phyloP scores from a whole-genome alignment of 495 filamentous ascomycete species.

The Xylaria curta region DNA sequence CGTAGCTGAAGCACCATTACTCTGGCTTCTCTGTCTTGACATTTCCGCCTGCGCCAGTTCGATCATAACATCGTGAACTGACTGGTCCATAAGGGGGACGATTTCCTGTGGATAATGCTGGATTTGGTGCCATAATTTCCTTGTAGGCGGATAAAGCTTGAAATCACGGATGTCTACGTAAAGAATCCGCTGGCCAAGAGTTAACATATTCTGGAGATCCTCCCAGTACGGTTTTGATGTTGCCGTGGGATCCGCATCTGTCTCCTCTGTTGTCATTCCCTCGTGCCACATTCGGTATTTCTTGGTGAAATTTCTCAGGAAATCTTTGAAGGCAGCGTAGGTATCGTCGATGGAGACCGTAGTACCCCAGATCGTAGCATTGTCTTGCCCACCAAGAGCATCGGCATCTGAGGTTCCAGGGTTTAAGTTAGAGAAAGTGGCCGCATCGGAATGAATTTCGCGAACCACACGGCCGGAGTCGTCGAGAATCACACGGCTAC shows the following conservation, averaged over 20 bases:
- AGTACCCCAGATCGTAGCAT: slow-evolving; percentile 93
- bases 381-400: slow-evolving; percentile 77
- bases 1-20: slow-evolving; percentile 52
- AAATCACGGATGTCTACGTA: slow-evolving; percentile 91
- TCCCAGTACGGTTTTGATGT: slow-evolving; percentile 80
- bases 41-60: slow-evolving; percentile 85
- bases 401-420: slow-evolving; percentile 92
- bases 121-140: slow-evolving; percentile 93
- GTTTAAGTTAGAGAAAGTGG: slow-evolving; percentile 85
- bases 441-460: slow-evolving; percentile 71
- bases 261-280: slow-evolving; percentile 79
- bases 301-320: slow-evolving; percentile 83
- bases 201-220: slow-evolving; percentile 87
- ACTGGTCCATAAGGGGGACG: slow-evolving; percentile 94
- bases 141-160: slow-evolving; percentile 88
- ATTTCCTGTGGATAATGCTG: slow-evolving; percentile 94
- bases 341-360: slow-evolving; percentile 94
- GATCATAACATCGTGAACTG: slow-evolving; percentile 90
- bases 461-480: slow-evolving; percentile 76
- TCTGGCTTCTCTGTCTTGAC: slow-evolving; percentile 68
- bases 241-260: slow-evolving; percentile 64
- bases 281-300: slow-evolving; percentile 93
- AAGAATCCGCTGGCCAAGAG: slow-evolving; percentile 78
- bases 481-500: slow-evolving; percentile 79
- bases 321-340: slow-evolving; percentile 85